Evolutionary conservation across 345 rosid genomes (phyloP), one percentile per base, ranked within the genome.

Genomic region (Microthlaspi erraticum): DNA sequence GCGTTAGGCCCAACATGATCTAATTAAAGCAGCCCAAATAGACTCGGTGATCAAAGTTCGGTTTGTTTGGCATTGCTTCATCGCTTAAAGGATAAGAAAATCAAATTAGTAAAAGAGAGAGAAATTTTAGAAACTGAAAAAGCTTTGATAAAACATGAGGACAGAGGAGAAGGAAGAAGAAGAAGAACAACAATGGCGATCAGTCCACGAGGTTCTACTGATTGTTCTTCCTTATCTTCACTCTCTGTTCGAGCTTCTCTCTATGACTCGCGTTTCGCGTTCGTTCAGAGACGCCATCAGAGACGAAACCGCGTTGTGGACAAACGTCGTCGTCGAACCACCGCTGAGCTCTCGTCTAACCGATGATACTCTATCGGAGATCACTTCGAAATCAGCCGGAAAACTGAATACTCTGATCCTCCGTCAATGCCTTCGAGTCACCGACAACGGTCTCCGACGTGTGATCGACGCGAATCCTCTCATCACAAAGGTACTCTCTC

Each of bases 141-240:
- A 50, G 3, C 23, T 19, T 51, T 36, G 68, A 55, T 6, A 48
- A 65, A 48, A 65, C 34, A 55, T 60, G 68, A 71, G 44, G 44
- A 59, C 9, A 26, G 17, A 11, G 38, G 50, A 46, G 57, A 13
- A 13, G 0, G 46, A 33, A 42, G 61, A 61, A 45, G 48, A 11
- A 5, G 70, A 59, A 55, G 55, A 79, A 77, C 34, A 72, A 63
- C 3, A 32, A 77, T 70, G 39, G 32, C 33, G 38, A 54, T 56
- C 82, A 36, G 87, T 88, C 26, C 83, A 81, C 64, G 87, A 88
- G 42, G 87, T 91, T 48, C 41, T 86, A 50, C 68, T 82, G 42
- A 72, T 89, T 26, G 87, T 84, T 19, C 72, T 91, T 62, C 79
- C 90, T 41, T 85, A 83, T 66, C 96, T 91, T 66, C 81, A 82